Percentiles rank a stretch among this genome's conserved stretches.
Conservation (phyloP, 2,329 filamentous ascomycete species). For the Talaromyces verruculosus region DNA sequence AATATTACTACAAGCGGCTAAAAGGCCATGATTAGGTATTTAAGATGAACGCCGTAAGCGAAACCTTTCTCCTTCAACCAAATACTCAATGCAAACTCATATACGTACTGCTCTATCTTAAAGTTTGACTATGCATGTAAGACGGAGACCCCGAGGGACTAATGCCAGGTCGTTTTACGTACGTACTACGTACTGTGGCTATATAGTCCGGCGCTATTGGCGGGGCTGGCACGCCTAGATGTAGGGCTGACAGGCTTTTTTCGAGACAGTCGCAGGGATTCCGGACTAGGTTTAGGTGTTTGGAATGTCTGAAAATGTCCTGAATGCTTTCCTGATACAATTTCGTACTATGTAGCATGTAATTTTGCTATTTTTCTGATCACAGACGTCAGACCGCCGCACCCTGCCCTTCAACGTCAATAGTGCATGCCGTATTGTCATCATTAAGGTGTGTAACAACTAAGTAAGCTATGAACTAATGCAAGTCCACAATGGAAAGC, state of each 20-base stretch:
- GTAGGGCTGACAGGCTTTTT: background rate
- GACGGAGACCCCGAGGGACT: background rate
- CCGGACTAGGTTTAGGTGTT: background rate
- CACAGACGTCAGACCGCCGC: background rate
- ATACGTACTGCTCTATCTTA: background rate
- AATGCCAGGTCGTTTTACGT: background rate
- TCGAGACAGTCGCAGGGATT: background rate
- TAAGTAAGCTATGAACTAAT: background rate
- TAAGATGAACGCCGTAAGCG: background rate
- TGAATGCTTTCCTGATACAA: background rate
- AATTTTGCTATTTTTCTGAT: background rate
- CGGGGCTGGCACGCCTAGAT: background rate
- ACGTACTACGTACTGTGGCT: background rate
- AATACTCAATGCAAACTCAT: background rate
- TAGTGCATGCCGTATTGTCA: background rate
- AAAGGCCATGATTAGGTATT: background rate
- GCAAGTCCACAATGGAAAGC: background rate
- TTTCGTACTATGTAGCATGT: background rate
- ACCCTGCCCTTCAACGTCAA: background rate
- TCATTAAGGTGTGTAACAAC: background rate
- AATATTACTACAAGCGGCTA: background rate
- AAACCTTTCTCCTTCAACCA: background rate
- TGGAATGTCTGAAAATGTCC: background rate
- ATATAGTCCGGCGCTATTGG: background rate
- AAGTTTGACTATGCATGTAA: background rate